Base-by-base conservation (phyloP, 164 flowering plant genomes). In the Piper longum region DNA sequence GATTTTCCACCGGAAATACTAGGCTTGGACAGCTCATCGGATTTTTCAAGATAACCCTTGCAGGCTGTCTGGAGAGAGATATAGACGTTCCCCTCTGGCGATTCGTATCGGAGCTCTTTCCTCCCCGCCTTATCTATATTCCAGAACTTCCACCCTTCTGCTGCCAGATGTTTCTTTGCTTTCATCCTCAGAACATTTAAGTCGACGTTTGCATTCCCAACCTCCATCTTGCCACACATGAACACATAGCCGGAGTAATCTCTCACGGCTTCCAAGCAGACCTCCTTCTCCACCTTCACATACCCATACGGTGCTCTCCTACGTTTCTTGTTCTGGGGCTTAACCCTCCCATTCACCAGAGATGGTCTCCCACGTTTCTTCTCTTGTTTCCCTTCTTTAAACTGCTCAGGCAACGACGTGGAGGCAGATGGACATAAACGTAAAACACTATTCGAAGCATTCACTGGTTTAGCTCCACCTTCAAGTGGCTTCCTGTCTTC, bases 1-100 rank as follows among this genome's bases (percentile, higher is more conserved):
- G 45, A 67, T 57, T 64, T 74, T 42, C 79, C 66, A 4, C 69
- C 57, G 13, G 60, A 26, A 41, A 14, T 57, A 7, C 19, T 57
- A 5, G 60, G 16, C 60, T 26, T 57, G 18, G 60, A 44, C 9
- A 18, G 17, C 42, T 56, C 36, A 7, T 56, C 62, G 19, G 45
- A 67, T 58, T 64, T 74, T 42, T 80, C 66, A 4, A 78, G 16
- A 55, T 67, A 77, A 57, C 62, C 67, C 68, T 68, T 64, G 73
- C 91, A 85, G 51, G 89, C 91, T 54, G 63, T 17, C 41, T 67
- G 67, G 61, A 87, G 86, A 56, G 95, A 81, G 62, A 8, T 8
- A 63, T 69, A 84, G 6, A 5, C 0, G 67, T 56, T 80, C 3
- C 80, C 77, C 3, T 43, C 42, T 12, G 91, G 91, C 54, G 96